Conservation (phyloP, 805 yeast species). For the Ogataea trehalophila region DNA sequence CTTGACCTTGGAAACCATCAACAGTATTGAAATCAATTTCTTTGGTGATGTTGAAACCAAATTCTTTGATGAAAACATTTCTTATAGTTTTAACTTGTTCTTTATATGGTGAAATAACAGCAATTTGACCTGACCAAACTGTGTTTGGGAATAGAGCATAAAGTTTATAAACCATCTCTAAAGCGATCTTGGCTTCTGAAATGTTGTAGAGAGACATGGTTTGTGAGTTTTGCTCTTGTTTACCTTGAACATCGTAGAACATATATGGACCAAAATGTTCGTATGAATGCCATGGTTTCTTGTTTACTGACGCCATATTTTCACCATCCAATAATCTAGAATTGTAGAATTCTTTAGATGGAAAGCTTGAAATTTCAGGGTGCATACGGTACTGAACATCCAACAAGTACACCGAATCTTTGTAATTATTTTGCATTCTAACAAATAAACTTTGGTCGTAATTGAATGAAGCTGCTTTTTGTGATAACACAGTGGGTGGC, state of each 20-base stretch:
- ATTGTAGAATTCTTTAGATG: slow-evolving; percentile 76
- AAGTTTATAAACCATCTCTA: slow-evolving; percentile 58
- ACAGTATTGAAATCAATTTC: slow-evolving; percentile 88
- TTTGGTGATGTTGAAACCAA: slow-evolving; percentile 58
- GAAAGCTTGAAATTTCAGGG: slow-evolving; percentile 83
- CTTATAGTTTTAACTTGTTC: slow-evolving; percentile 69
- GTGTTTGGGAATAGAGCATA: slow-evolving; percentile 42
- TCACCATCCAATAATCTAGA: slow-evolving; percentile 75
- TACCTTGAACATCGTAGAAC: slow-evolving; percentile 66
- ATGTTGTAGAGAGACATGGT: slow-evolving; percentile 69
- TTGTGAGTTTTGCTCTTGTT: slow-evolving; percentile 57
- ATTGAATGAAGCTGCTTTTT: slow-evolving; percentile 69
- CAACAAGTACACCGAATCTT: slow-evolving; percentile 59
- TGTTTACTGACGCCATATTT: slow-evolving; percentile 54
- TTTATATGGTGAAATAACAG: slow-evolving; percentile 91
- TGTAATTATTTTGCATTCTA: slow-evolving; percentile 74
- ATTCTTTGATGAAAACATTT: slow-evolving; percentile 49
- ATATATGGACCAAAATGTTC: slow-evolving; percentile 64
- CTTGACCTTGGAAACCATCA: slow-evolving; percentile 98
- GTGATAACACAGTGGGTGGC: slow-evolving; percentile 94
- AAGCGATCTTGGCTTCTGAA: slow-evolving; percentile 68
- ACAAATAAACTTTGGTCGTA: slow-evolving; percentile 94
- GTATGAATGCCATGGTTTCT: slow-evolving; percentile 69
- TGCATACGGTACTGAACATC: slow-evolving; percentile 98
- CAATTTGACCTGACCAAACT: slow-evolving; percentile 69